Evolutionary conservation across 495 filamentous ascomycete species (phyloP), one percentile per base, ranked within the genome.

Genomic region (Sphaerosporella brunnea): DNA sequence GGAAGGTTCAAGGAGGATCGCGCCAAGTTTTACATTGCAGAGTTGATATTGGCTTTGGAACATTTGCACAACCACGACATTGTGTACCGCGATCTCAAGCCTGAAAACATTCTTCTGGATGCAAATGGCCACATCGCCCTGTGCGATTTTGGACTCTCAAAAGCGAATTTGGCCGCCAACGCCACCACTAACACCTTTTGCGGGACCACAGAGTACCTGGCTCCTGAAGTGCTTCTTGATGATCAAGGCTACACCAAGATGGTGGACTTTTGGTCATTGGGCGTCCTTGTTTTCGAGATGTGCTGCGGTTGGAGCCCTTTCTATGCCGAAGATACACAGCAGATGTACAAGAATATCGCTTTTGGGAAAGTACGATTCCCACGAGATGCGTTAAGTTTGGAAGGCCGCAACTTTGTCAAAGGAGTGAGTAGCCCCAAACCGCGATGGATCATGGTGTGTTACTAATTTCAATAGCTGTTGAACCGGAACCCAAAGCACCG

Each of bases 291-390:
- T 8, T 97, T 97, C 62, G 90, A 97, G 64, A 97, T 97, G 90
- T 95, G 88, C 64, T 97, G 90, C 59, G 90, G 90, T 2, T 97
- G 90, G 90, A 93, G 84, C 56, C 90, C 90, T 0, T 97, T 97
- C 66, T 97, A 96, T 59, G 92, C 90, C 48, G 90, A 97, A 52
- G 92, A 97, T 55, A 96, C 88, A 1, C 90, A 97, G 64, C 90
- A 97, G 62, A 97, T 97, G 90, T 97, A 97, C 66, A 97, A 96
- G 69, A 97, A 97, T 67, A 97, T 97, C 50, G 92, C 88, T 0
- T 96, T 96, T 61, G 90, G 90, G 56, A 97, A 97, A 58, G 90
- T 97, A 26, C 73, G 88, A 50, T 97, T 97, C 66, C 90, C 90
- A 13, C 75, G 85, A 47, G 90, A 97, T 60, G 92, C 90, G 0